Percentiles rank a stretch among this genome's conserved stretches.
phyloP scores from a whole-genome alignment of 257 asterid species.

The Plantago ovata region DNA sequence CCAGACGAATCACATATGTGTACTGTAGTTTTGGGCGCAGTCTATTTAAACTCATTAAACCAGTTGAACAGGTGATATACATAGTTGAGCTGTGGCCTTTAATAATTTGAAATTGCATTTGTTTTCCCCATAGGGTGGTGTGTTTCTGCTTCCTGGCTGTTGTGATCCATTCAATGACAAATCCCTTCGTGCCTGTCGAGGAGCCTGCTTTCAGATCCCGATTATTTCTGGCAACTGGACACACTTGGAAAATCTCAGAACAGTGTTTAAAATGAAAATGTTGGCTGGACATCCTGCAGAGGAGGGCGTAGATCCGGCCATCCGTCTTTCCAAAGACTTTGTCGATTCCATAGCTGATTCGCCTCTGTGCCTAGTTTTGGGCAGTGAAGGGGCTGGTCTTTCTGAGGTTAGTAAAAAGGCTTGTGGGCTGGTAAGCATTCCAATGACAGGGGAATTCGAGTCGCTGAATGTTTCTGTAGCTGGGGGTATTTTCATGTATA shows the following conservation, averaged over 20 bases:
- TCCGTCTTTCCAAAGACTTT: constrained; percentile 41
- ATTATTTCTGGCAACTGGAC: constrained; percentile 74
- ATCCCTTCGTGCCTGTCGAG: constrained; percentile 85
- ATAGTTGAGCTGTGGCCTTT: too few relatives aligned
- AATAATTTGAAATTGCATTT: neutral
- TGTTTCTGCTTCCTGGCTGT: constrained; percentile 83
- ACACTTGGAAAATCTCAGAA: constrained; percentile 37
- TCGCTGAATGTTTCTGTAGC: constrained; percentile 96
- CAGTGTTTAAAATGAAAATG: constrained; percentile 55
- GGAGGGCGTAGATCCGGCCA: constrained; percentile 29
- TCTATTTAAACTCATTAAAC: too few relatives aligned
- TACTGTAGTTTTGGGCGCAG: too few relatives aligned
- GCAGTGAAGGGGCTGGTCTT: constrained; percentile 89
- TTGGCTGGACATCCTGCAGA: constrained; percentile 79
- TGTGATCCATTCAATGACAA: constrained; percentile 98
- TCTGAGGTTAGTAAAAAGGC: constrained; percentile 46
- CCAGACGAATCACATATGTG: too few relatives aligned
- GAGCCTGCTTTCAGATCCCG: constrained; percentile 90
- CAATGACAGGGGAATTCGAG: constrained; percentile 85
- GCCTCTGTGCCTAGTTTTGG: constrained; percentile 73
- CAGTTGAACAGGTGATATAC: too few relatives aligned
- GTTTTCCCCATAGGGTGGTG: constrained; percentile 53
- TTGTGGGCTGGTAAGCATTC: constrained; percentile 77
- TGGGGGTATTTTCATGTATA: constrained; percentile 90
- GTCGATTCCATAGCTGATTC: constrained; percentile 45